A percentile compares a stretch with the other conserved stretches of the same genome.
These are phyloP conservation scores for Sanghuangporus sanghuang DNA, from an alignment of 1,284 basidiomycete species.

Conservation along the genomic window DNA sequence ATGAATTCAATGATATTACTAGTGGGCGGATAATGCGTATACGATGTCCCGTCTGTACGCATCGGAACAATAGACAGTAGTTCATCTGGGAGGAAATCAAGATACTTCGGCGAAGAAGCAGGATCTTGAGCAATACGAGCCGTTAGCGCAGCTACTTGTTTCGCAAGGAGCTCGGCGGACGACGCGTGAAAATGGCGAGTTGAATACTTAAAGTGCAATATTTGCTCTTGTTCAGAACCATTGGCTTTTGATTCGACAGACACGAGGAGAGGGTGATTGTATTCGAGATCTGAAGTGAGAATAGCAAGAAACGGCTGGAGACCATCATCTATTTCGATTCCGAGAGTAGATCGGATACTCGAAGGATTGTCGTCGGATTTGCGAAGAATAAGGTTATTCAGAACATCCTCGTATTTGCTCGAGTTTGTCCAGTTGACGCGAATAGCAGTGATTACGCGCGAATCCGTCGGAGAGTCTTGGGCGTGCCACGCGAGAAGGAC, in stretches of 20 bases:
- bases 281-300: constrained; percentile 6
- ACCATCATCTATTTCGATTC: constrained; percentile 12
- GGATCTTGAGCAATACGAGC: constrained; percentile 20
- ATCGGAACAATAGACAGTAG: constrained; percentile 33
- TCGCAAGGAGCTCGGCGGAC: constrained; percentile 23
- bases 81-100: constrained; percentile 26
- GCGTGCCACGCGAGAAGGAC: constrained; percentile 33
- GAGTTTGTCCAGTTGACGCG: constrained; percentile 33
- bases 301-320: constrained; percentile 9
- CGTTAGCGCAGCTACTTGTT: constrained; percentile 25
- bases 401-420: constrained; percentile 29
- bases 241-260: not conserved
- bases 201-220: constrained; percentile 19
- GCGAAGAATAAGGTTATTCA: constrained; percentile 9
- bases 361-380: not conserved
- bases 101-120: not conserved
- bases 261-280: constrained; percentile 11
- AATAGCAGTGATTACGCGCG: constrained; percentile 23
- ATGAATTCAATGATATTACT: constrained; percentile 37
- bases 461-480: constrained; percentile 7
- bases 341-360: constrained; percentile 18
- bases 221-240: not conserved
- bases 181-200: constrained; percentile 24
- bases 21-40: constrained; percentile 27
- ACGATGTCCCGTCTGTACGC: constrained; percentile 22